Evolutionary conservation across 768 basidiomycete genomes (phyloP).

Genomic region (Pleurotus tuber-regium): DNA sequence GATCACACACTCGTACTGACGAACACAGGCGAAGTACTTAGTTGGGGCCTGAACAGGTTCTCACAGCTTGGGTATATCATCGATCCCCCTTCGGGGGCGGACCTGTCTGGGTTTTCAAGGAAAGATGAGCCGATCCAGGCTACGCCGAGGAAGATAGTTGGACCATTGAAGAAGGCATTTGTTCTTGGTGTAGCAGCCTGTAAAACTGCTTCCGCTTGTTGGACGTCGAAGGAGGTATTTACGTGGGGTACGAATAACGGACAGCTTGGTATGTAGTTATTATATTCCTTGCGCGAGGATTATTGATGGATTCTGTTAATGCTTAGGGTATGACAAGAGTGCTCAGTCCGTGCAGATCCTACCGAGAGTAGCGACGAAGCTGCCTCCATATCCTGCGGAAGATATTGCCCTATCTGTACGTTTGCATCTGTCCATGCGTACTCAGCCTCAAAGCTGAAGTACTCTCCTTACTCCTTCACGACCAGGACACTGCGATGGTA

Average conservation of each 20-base stretch:
- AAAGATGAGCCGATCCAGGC: slow-evolving; percentile 76
- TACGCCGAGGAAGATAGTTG: slow-evolving; percentile 70
- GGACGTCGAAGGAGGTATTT: slow-evolving; percentile 70
- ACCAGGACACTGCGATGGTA: slow-evolving; percentile 77
- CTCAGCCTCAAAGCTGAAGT: neutral
- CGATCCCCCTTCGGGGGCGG: slow-evolving; percentile 39
- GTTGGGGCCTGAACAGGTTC: slow-evolving; percentile 91
- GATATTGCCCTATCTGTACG: slow-evolving; percentile 74
- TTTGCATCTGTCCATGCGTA: slow-evolving; percentile 16
- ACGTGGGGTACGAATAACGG: slow-evolving; percentile 96
- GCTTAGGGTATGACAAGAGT: slow-evolving; percentile 70
- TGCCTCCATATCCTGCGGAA: slow-evolving; percentile 66
- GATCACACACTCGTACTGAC: slow-evolving; percentile 93
- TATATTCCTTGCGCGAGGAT: no score
- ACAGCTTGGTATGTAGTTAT: slow-evolving; percentile 68
- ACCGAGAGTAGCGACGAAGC: slow-evolving; percentile 79
- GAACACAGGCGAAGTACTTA: slow-evolving; percentile 74
- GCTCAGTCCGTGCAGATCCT: slow-evolving; percentile 72
- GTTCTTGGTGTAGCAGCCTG: slow-evolving; percentile 85
- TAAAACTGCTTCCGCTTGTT: slow-evolving; percentile 84
- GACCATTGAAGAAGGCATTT: slow-evolving; percentile 72
- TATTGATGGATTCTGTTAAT: neutral
- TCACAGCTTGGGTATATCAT: slow-evolving; percentile 85
- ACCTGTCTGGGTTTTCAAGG: slow-evolving; percentile 33
- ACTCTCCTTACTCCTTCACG: neutral